Evolutionary conservation across 1,139 yeast genomes (phyloP), one percentile per base, ranked within the genome.

Genomic region (Hansenula lynferdii): DNA sequence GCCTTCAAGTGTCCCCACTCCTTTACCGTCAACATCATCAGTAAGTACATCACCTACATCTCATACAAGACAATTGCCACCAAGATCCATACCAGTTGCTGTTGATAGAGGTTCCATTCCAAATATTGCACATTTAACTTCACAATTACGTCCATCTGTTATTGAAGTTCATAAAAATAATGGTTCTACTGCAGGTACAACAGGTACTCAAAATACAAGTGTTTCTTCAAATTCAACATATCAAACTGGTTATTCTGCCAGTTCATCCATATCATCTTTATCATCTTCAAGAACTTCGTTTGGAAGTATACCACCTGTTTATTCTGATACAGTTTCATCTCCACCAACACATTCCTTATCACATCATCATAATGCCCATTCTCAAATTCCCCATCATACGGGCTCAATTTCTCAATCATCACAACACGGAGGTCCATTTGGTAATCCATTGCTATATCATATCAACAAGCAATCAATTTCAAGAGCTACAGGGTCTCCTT

Each of bases 111-210:
- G 30, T 7, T 37, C 54, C 2, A 43, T 50, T 6, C 54, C 56
- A 20, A 47, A 49, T 24, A 44, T 48, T 16, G 24, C 36, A 3
- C 50, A 47, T 28, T 26, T 53, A 3, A 61, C 56, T 17, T 69
- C 68, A 24, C 56, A 60, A 33, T 48, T 70, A 34, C 59, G 76
- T 37, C 75, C 75, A 0, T 68, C 75, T 3, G 55, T 71, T 31
- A 51, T 67, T 28, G 76, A 71, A 44, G 49, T 69, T 29, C 69
- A 70, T 44, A 36, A 36, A 36, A 18, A 22, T 32, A 5, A 14
- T 21, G 11, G 6, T 3, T 2, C 25, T 3, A 29, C 20, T 20
- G 6, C 25, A 21, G 9, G 19, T 6, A 31, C n/a, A 30, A 27
- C 11, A 25, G 12, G 20, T 20, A 24, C 21, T 16, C 19, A 22